Evolutionary conservation across 1,284 basidiomycete species (phyloP), one percentile per base, ranked within the genome.

Genomic region (Tylopilus orsonianus): DNA sequence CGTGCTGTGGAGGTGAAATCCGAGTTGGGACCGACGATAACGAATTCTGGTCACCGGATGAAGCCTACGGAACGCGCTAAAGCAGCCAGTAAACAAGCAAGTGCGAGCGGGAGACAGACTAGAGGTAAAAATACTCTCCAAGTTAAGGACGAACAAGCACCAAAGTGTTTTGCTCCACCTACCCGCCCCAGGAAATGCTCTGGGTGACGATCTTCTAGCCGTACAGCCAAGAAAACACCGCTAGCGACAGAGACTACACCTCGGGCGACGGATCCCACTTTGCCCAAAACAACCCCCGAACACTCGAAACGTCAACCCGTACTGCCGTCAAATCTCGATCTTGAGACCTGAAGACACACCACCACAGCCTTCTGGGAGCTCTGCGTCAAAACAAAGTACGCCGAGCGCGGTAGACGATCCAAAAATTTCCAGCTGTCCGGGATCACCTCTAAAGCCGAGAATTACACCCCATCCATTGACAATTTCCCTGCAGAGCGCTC

Each of bases 21-120:
- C 10, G 27, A 39, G 24, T 4, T 29, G 18, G 48, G 54, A 36
- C 47, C 56, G 3, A 36, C 54, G 22, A 45, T 8, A 4, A 65
- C 66, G 6, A 46, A n/a, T 8, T 65, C 50, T 30, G 62, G 65
- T 6, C 59, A 63, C 38, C 58, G 48, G 30, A 51, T 56, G 24
- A 68, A 56, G 19, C 50, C 44, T 14, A 53, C 59, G 2, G 29
- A 46, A 14, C 53, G 64, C 12, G 64, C 53, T 1, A 49, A 49
- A 14, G 54, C 46, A 8, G 49, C 52, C 30, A 20, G 39, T 2
- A 10, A 49, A 8, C 32, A 49, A 34, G 32, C 19, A 1, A 39
- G 43, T 8, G 19, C 18, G 10, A 38, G 20, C 7, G 35, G 8
- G 7, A 45, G 18, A 39, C 44, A 37, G 46, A 45, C 39, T n/a